A percentile compares a stretch with the other conserved stretches of the same genome.
These are phyloP conservation scores for Ceratocystis cubensis DNA, from an alignment of 2,329 filamentous ascomycete genomes.

Conservation along the genomic window DNA sequence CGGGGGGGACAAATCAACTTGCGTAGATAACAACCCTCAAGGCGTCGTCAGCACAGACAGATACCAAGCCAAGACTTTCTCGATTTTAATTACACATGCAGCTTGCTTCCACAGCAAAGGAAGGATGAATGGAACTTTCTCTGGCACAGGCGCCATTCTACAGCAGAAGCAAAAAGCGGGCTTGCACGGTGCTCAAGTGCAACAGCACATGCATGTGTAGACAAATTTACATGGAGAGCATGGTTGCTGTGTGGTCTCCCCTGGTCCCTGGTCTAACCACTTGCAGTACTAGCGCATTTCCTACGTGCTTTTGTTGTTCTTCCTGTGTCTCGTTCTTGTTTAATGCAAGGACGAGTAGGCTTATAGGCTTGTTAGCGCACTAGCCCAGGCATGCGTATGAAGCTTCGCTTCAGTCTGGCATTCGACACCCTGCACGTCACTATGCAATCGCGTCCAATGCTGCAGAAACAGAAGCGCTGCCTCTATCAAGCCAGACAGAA, in stretches of 20 bases:
- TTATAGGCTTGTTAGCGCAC: not conserved
- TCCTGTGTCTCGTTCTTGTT: not conserved
- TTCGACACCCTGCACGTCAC: too few relatives aligned
- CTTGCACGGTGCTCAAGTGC: not conserved
- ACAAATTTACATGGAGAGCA: not conserved
- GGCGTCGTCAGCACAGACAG: too few relatives aligned
- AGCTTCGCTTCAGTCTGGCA: too few relatives aligned
- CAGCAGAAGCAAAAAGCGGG: not conserved
- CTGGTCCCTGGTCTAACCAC: constrained; percentile 7
- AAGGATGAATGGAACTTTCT: not conserved
- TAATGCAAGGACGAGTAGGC: too few relatives aligned
- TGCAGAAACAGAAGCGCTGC: too few relatives aligned
- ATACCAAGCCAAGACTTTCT: not conserved
- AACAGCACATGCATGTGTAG: not conserved
- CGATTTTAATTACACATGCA: not conserved
- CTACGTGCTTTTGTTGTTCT: not conserved
- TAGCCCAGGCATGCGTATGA: too few relatives aligned
- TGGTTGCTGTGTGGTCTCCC: not conserved
- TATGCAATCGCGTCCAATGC: too few relatives aligned
- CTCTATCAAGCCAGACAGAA: too few relatives aligned
- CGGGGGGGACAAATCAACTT: too few relatives aligned
- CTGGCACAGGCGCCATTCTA: not conserved
- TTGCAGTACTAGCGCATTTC: not conserved
- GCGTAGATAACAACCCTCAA: too few relatives aligned
- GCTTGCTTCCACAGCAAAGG: not conserved